Conservation (phyloP, 805 yeast species). For the Myxozyma sirexii region DNA sequence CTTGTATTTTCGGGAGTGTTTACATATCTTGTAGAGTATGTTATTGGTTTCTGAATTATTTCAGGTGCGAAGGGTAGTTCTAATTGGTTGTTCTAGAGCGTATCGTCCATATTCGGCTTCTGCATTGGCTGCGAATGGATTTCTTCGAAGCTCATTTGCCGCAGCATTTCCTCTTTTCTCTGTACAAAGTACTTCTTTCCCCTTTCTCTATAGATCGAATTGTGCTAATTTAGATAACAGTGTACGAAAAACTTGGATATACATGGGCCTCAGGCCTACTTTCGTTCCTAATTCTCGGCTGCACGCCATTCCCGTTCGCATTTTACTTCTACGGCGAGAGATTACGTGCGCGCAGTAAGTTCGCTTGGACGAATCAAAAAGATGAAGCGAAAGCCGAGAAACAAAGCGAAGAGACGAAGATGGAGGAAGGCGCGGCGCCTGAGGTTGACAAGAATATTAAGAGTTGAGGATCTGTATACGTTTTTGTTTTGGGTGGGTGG, state of each 20-base stretch:
- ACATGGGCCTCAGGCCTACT: conserved; percentile 59
- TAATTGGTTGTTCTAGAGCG: conserved; percentile 40
- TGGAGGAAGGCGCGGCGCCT: background rate
- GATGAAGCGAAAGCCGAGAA: background rate
- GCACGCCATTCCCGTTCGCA: conserved; percentile 34
- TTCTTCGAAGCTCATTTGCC: conserved; percentile 51
- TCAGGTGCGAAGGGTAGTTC: conserved; percentile 51
- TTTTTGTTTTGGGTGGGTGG: too few relatives aligned
- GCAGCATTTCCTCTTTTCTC: conserved; percentile 53
- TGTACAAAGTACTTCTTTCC: conserved; percentile 46
- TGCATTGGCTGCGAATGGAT: conserved; percentile 79
- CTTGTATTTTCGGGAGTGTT: conserved; percentile 47
- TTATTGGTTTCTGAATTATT: conserved; percentile 41
- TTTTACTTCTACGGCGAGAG: conserved; percentile 32
- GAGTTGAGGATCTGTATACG: too few relatives aligned
- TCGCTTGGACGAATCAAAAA: conserved; percentile 21
- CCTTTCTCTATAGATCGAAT: too few relatives aligned
- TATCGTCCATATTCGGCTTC: conserved; percentile 61
- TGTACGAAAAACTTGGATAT: conserved; percentile 58
- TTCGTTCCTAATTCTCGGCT: conserved; percentile 27
- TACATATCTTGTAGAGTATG: conserved; percentile 46
- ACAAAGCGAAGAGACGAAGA: too few relatives aligned
- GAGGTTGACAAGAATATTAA: too few relatives aligned
- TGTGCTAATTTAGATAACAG: background rate
- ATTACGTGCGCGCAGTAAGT: conserved; percentile 25